Evolutionary conservation across 192 early-diverging fungal species (phyloP).

Genomic region (Coemansia interrupta): DNA sequence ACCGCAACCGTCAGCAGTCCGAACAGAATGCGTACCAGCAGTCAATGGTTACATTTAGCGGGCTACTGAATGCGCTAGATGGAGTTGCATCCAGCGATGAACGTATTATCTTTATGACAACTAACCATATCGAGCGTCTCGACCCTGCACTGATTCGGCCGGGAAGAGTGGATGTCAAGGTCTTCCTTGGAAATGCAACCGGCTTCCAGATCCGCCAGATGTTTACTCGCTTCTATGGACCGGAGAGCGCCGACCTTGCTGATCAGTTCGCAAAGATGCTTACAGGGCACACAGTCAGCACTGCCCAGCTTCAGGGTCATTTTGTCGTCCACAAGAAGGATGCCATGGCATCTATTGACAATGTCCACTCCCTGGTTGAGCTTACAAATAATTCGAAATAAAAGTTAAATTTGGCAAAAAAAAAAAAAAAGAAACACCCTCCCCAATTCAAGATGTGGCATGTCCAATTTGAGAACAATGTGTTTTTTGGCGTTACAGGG

Average conservation of each 20-base stretch:
- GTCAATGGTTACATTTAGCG: slow-evolving; percentile 82
- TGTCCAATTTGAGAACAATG: background rate
- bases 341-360: slow-evolving; percentile 65
- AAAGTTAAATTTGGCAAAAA: background rate
- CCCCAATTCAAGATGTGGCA: background rate
- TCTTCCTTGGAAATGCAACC: slow-evolving; percentile 71
- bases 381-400: background rate
- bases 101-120: slow-evolving; percentile 88
- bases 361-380: slow-evolving; percentile 12
- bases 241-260: slow-evolving; percentile 56
- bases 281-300: slow-evolving; percentile 62
- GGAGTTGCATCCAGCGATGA: slow-evolving; percentile 85
- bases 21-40: slow-evolving; percentile 68
- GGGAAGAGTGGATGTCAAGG: slow-evolving; percentile 74
- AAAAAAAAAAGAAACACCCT: background rate
- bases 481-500: too few species aligned
- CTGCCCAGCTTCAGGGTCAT: slow-evolving; percentile 91
- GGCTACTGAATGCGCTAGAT: slow-evolving; percentile 84
- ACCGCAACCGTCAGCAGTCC: slow-evolving; percentile 56
- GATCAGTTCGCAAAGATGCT: slow-evolving; percentile 65
- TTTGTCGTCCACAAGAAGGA: slow-evolving; percentile 85
- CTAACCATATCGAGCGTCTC: slow-evolving; percentile 75
- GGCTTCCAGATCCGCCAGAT: slow-evolving; percentile 64
- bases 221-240: slow-evolving; percentile 78
- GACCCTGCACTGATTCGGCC: slow-evolving; percentile 79